Conservation (phyloP, 1,284 basidiomycete species). For the Ustilago crameri region DNA sequence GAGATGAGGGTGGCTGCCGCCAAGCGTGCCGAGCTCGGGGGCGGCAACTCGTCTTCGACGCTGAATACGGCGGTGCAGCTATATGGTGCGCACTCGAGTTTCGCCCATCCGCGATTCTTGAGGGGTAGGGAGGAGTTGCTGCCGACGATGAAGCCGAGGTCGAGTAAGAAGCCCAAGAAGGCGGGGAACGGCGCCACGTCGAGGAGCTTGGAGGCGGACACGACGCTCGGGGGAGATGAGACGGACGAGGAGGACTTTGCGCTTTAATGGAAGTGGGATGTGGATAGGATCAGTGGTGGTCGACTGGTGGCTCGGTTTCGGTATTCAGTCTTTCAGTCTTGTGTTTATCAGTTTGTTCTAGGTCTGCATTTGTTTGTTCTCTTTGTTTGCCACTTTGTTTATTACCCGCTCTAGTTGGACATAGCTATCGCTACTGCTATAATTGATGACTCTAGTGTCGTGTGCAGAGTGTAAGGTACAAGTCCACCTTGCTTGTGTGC, state of each 20-base stretch:
- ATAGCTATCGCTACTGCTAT: not conserved
- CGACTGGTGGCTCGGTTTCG: not conserved
- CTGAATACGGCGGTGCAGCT: conserved; percentile 63
- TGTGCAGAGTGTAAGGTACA: no score
- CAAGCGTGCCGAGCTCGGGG: conserved; percentile 33
- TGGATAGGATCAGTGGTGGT: not conserved
- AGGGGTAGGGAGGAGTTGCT: conserved; percentile 61
- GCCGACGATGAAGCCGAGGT: conserved; percentile 66
- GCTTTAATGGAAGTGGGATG: conserved; percentile 4
- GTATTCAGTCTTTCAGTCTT: not conserved
- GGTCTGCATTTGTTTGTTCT: not conserved
- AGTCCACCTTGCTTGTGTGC: no score
- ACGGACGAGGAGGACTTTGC: conserved; percentile 55
- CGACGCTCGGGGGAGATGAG: conserved; percentile 37
- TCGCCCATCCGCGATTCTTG: conserved; percentile 65
- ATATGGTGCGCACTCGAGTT: conserved; percentile 65
- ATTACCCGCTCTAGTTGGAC: not conserved
- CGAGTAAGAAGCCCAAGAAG: conserved; percentile 66
- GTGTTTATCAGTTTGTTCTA: not conserved
- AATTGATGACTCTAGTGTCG: no score
- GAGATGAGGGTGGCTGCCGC: conserved; percentile 59
- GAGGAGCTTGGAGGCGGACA: conserved; percentile 32
- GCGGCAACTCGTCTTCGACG: conserved; percentile 23
- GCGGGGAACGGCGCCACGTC: conserved; percentile 14
- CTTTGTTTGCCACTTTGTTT: not conserved